Base-by-base conservation (phyloP, 257 asterid genomes). In the Cynanchum wilfordii region DNA sequence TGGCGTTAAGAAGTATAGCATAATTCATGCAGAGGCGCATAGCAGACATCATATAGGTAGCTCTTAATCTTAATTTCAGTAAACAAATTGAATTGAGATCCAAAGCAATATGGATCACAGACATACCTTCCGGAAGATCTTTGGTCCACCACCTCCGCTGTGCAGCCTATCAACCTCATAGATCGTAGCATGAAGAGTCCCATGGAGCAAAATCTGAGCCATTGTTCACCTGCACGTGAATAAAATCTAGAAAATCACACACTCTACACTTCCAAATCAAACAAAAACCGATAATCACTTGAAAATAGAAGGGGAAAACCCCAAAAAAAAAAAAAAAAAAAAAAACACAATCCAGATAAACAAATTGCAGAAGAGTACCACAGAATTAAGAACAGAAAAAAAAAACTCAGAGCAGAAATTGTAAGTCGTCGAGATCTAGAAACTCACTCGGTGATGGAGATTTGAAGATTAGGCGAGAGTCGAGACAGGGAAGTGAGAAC, bases 131-230 rank as follows among this genome's bases (percentile, higher is more conserved):
- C 72, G 30, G 52, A 83, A 83, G 59, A 83, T 50, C 8, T 57
- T 63, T n/a, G 71, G 73, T 3, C 83, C 86, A 59, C 75, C 74
- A 10, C 82, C 75, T 12, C 29, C 80, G 19, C 60, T 56, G 57
- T 75, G 84, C 33, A 81, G 70, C 75, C 33, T 67, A 65, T 81
- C 88, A 40, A 84, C 84, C 77, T 81, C 88, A 58, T 63, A 73
- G 76, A 84, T 73, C 71, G 88, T 81, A 64, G 71, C 88, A 74
- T 84, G 88, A 63, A 84, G 77, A 67, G 84, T 84, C 50, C 88
- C 88, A 63, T 84, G 88, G 63, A 84, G 84, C 76, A 73, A 62
- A 73, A 72, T 54, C 25, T 71, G 77, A 76, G 79, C 82, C 88
- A 81, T 84, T 45, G 68, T 56, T 40, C 79, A 80, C 79, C 82